Evolutionary conservation across 1,284 basidiomycete genomes (phyloP).

Genomic region (Coriolopsis trogii): DNA sequence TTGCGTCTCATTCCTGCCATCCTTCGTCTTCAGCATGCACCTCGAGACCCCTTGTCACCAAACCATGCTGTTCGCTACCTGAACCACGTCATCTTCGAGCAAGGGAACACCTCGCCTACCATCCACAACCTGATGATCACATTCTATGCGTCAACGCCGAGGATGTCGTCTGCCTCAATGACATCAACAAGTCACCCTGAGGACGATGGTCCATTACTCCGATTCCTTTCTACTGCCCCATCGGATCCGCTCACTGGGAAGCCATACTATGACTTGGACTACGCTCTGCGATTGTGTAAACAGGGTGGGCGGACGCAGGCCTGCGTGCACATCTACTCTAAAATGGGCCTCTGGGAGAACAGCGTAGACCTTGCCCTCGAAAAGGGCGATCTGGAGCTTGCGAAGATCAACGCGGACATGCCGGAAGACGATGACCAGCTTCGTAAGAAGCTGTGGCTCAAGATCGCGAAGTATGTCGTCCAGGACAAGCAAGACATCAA

Average conservation of each 20-base stretch:
- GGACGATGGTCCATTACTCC: constrained; percentile 82
- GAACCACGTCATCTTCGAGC: constrained; percentile 80
- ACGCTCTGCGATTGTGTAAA: constrained; percentile 92
- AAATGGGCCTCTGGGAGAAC: constrained; percentile 97
- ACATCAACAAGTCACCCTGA: constrained; percentile 44
- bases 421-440: constrained; percentile 88
- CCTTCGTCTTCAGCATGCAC: constrained; percentile 75
- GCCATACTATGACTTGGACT: constrained; percentile 97
- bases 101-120: constrained; percentile 79
- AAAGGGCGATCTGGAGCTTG: constrained; percentile 91
- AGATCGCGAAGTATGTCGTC: constrained; percentile 96
- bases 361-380: constrained; percentile 95
- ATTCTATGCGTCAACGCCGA: constrained; percentile 67
- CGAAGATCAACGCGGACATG: constrained; percentile 92
- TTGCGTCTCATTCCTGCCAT: constrained; percentile 89
- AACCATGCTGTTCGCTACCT: constrained; percentile 92
- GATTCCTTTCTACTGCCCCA: constrained; percentile 86
- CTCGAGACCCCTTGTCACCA: constrained; percentile 68
- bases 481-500: constrained; percentile 98
- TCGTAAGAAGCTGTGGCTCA: constrained; percentile 95
- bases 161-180: constrained; percentile 26
- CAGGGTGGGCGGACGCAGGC: constrained; percentile 82
- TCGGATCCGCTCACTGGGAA: constrained; percentile 81
- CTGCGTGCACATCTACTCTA: constrained; percentile 96
- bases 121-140: constrained; percentile 96